phyloP scores from a whole-genome alignment of 148 eudicot species.

The Camellia lanceoleosa region DNA sequence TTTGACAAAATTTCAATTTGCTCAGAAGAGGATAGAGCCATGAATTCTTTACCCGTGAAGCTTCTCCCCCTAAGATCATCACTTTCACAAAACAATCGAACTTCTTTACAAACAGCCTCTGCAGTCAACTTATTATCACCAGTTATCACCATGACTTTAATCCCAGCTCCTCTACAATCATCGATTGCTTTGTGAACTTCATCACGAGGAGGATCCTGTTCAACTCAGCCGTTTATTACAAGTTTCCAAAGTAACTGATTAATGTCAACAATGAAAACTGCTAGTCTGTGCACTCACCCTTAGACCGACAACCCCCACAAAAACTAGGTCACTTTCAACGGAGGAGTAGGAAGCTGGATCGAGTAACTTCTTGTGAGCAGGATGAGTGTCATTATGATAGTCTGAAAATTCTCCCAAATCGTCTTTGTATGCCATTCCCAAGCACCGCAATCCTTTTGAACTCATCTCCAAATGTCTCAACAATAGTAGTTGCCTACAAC shows the following conservation, averaged over 20 bases:
- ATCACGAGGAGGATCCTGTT: constrained; percentile 86
- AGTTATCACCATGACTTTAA: constrained; percentile 79
- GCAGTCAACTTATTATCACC: constrained; percentile 90
- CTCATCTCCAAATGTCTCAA: constrained; percentile 65
- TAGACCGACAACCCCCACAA: constrained; percentile 80
- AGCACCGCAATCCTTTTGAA: constrained; percentile 82
- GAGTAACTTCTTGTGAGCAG: constrained; percentile 72
- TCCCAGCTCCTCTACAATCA: constrained; percentile 82
- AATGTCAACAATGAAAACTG: background rate
- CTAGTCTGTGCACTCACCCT: constrained; percentile 47
- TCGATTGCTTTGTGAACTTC: constrained; percentile 75
- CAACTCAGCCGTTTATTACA: background rate
- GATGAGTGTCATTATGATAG: constrained; percentile 55
- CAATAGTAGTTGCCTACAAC: constrained; percentile 54
- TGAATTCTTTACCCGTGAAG: constrained; percentile 82
- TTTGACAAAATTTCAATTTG: constrained; percentile 51
- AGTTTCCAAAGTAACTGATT: background rate
- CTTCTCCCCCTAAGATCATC: constrained; percentile 59
- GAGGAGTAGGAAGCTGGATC: constrained; percentile 65
- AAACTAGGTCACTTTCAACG: constrained; percentile 65
- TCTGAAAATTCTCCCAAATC: constrained; percentile 67
- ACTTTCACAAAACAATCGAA: constrained; percentile 44
- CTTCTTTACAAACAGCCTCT: constrained; percentile 76
- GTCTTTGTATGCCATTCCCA: constrained; percentile 79
- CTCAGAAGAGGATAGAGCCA: constrained; percentile 48